Evolutionary conservation across 495 filamentous ascomycete genomes (phyloP), one percentile per base, ranked within the genome.

Genomic region (Hypoxylon cercidicola): DNA sequence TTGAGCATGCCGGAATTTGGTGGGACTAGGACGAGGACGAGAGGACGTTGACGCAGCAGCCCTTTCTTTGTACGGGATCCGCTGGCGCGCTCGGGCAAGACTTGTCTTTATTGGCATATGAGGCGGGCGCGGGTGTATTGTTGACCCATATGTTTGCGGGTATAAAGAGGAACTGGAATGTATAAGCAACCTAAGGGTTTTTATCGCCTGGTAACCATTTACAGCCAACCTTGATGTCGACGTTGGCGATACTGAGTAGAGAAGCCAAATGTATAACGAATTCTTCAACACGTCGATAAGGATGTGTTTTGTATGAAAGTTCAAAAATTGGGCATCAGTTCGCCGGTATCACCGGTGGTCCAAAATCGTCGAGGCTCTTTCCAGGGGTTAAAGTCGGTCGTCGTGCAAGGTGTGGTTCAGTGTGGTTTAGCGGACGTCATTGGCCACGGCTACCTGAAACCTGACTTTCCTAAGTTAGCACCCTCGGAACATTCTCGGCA

Each of bases 21-120:
- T 23, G 16, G 23, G 9, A 16, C 40, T 40, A 25, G 60, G 23
- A 55, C 40, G 58, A 25, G 60, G 23, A 55, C 40, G 58, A 15
- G 35, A 45, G 15, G 5, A 16, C 16, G 19, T 20, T 0, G 64
- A 41, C 18, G 60, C 46, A 13, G 60, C 49, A 15, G 16, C 19
- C 30, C 55, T 64, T 37, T 57, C 49, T 62, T 65, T 69, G 61
- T 61, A 25, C 25, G 32, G n/a, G 19, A 35, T 51, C 52, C 69
- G 64, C 35, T 69, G 71, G 48, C 71, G 69, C 39, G 66, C 69
- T 51, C 71, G 65, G 54, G 71, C 62, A 30, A 74, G 57, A 28
- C 65, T 70, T 41, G 69, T 74, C 57, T 67, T 74, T 59, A 70
- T 67, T 69, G 65, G 71, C 71, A 74, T 74, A 61, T 23, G 61